Evolutionary conservation across 2,329 filamentous ascomycete species (phyloP).

Genomic region (Neonectria ditissima): DNA sequence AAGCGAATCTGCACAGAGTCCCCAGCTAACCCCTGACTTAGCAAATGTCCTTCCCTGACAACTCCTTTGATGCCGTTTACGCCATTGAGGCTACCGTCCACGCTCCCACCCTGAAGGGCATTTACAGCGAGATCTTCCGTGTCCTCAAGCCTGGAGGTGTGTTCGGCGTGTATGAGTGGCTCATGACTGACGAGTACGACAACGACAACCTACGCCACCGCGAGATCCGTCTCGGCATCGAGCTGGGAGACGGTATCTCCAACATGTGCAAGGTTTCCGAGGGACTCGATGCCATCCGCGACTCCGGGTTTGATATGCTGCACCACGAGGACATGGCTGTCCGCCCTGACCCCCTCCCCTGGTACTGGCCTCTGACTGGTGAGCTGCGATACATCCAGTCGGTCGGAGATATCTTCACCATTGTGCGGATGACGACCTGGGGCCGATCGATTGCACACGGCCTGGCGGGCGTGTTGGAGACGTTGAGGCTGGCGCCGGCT

Average conservation of each 20-base stretch:
- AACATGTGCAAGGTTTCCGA: constrained; percentile 95
- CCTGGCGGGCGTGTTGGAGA: constrained; percentile 82
- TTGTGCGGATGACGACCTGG: constrained; percentile 88
- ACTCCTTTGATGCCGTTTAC: constrained; percentile 94
- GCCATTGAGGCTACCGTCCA: constrained; percentile 98
- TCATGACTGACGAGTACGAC: constrained; percentile 97
- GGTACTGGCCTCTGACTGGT: constrained; percentile 94
- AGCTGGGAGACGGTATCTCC: constrained; percentile 95
- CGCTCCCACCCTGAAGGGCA: constrained; percentile 88
- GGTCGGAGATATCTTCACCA: constrained; percentile 83
- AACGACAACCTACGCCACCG: constrained; percentile 88
- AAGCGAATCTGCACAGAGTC: background rate
- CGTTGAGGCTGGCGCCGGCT: constrained; percentile 76
- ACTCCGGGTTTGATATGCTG: constrained; percentile 86
- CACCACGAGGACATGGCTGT: constrained; percentile 89
- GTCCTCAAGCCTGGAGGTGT: constrained; percentile 95
- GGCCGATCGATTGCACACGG: constrained; percentile 81
- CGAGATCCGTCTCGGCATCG: constrained; percentile 91
- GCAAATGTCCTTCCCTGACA: constrained; percentile 95
- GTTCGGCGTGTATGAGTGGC: constrained; percentile 98
- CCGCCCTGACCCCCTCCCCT: constrained; percentile 80
- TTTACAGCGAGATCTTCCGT: constrained; percentile 94
- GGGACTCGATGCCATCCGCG: constrained; percentile 83
- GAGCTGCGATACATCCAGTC: constrained; percentile 85
- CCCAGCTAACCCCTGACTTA: constrained; percentile 47